Percentiles rank a stretch among this genome's conserved stretches.
These are phyloP conservation scores for Puccinia coronata DNA, from an alignment of 1,284 basidiomycete species.

Conservation along the genomic window DNA sequence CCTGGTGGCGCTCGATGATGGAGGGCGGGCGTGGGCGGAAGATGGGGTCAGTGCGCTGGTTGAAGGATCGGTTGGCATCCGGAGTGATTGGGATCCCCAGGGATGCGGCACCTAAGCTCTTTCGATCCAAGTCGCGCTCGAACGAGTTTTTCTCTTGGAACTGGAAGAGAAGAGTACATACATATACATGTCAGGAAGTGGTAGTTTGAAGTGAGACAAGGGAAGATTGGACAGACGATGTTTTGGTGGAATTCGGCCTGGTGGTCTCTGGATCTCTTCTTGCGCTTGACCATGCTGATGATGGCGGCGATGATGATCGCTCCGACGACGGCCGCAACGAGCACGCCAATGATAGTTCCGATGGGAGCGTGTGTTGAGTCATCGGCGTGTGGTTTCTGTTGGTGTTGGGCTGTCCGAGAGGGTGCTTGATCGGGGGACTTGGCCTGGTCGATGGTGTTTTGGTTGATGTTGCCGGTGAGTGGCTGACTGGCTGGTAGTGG, in stretches of 20 bases:
- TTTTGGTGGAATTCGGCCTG: not conserved
- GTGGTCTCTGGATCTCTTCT: not conserved
- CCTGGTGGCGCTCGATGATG: conserved; percentile 29
- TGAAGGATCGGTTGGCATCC: not conserved
- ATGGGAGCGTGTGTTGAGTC: not conserved
- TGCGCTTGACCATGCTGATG: conserved; percentile 5
- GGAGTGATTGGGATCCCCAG: not conserved
- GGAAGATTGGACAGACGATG: conserved; percentile 2
- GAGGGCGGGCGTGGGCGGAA: conserved; percentile 20
- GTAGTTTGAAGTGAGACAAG: not conserved
- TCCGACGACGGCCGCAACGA: conserved; percentile 10
- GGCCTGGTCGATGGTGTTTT: not conserved
- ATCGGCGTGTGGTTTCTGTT: not conserved
- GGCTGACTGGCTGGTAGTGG: no score
- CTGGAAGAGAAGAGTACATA: not conserved
- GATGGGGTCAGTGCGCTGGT: not conserved
- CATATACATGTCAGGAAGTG: not conserved
- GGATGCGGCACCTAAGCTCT: not conserved
- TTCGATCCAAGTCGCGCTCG: not conserved
- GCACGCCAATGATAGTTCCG: conserved; percentile 37
- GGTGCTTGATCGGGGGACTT: not conserved
- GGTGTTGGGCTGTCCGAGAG: not conserved
- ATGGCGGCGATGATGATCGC: conserved; percentile 13
- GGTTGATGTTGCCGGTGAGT: not conserved
- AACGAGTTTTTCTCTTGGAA: conserved; percentile 5